Percentiles rank a stretch among this genome's conserved stretches.
Conservation (phyloP, 257 asterid genomes). For the Gardenia jasminoides region DNA sequence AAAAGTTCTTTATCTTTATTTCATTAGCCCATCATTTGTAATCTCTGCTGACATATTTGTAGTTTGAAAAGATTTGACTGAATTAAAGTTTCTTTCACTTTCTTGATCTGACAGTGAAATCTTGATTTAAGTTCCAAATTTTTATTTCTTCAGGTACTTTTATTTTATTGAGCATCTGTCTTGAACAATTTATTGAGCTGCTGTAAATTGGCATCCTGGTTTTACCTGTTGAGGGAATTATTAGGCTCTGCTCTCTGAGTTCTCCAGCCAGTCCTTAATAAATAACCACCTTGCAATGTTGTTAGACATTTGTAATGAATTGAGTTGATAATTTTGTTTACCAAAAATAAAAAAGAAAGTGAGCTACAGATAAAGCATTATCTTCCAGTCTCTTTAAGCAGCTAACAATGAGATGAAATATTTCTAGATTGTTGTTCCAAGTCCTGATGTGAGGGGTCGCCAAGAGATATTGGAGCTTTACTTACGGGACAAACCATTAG, state of each 20-base stretch:
- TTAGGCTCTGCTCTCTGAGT: not conserved
- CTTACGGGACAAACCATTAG: conserved; percentile 86
- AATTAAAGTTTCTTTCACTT: not conserved
- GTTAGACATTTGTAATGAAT: not conserved
- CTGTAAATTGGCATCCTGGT: not conserved
- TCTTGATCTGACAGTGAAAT: not conserved
- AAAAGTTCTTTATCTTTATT: not conserved
- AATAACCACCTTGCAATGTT: not conserved
- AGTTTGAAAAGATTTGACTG: not conserved
- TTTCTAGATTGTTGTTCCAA: conserved; percentile 78
- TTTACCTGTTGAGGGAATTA: conserved; percentile 5
- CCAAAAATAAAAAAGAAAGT: not conserved
- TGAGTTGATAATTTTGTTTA: not conserved
- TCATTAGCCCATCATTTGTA: not conserved
- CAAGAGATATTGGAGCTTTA: conserved; percentile 89
- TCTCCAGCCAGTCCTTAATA: not conserved
- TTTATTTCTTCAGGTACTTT: not conserved
- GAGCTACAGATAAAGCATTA: not conserved
- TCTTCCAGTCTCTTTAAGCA: not conserved
- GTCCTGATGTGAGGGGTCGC: conserved; percentile 95
- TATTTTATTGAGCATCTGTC: not conserved
- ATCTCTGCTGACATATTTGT: not conserved
- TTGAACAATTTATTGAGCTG: not conserved
- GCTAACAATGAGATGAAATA: conserved; percentile 8
- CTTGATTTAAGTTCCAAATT: not conserved